A percentile compares a stretch with the other conserved stretches of the same genome.
Evolutionary conservation across 2,329 filamentous ascomycete genomes (phyloP).

Genomic region (Hypomyces perniciosus): DNA sequence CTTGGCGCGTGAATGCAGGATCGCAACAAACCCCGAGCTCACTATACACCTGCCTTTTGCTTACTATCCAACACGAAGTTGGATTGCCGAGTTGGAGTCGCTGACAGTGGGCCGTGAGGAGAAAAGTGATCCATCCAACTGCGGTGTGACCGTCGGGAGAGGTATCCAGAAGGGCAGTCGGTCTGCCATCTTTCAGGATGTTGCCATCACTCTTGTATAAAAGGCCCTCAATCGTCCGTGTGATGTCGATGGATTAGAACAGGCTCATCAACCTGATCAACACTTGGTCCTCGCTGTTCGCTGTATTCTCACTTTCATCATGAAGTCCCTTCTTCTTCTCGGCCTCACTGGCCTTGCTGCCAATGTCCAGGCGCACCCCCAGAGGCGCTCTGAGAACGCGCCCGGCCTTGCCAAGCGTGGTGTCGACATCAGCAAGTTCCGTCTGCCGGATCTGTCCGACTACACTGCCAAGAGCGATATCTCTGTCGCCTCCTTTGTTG

Average conservation of each 20-base stretch:
- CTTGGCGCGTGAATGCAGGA: conserved; percentile 4
- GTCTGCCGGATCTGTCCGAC: conserved; percentile 24
- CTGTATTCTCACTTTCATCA: conserved; percentile 8
- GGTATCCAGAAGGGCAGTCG: conserved; percentile 9
- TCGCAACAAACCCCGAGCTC: neutral
- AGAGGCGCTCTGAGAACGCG: conserved; percentile 20
- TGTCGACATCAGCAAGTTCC: conserved; percentile 28
- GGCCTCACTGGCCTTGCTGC: conserved; percentile 29
- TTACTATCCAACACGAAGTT: neutral
- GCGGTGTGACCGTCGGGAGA: too few relatives aligned
- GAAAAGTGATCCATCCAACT: too few relatives aligned
- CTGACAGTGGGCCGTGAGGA: conserved; percentile 1
- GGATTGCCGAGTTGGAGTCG: neutral
- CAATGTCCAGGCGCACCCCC: conserved; percentile 27
- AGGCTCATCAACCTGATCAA: too few relatives aligned
- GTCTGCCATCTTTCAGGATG: neutral
- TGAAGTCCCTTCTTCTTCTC: conserved; percentile 30
- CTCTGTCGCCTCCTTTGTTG: conserved; percentile 15
- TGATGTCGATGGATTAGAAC: too few relatives aligned
- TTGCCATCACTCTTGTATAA: neutral
- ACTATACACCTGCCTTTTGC: conserved; percentile 8
- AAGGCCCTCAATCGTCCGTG: neutral
- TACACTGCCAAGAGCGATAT: conserved; percentile 22
- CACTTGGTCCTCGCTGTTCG: too few relatives aligned
- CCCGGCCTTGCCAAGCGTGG: conserved; percentile 23